Evolutionary conservation across 495 filamentous ascomycete species (phyloP).

Genomic region (Aspergillus bertholletiae): DNA sequence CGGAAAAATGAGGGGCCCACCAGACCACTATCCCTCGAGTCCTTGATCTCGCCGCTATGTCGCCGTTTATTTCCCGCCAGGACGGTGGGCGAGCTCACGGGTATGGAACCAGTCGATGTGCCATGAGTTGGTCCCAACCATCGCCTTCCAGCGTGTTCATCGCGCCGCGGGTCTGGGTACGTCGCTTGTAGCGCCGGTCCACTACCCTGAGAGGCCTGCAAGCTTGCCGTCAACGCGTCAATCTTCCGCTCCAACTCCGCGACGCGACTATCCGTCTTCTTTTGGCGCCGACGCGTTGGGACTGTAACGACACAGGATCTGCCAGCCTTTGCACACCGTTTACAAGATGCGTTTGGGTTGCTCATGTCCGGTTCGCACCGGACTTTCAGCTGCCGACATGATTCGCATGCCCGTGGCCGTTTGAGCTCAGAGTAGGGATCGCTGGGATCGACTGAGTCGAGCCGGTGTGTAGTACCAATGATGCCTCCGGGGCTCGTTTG

Average conservation of each 20-base stretch:
- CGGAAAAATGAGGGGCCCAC: constrained; percentile 19
- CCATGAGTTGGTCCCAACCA: constrained; percentile 16
- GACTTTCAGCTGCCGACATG: constrained; percentile 86
- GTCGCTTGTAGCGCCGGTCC: constrained; percentile 7
- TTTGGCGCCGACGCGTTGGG: constrained; percentile 82
- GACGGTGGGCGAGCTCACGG: constrained; percentile 5
- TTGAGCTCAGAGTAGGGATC: constrained; percentile 57
- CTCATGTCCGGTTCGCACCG: constrained; percentile 70
- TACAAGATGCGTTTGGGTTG: constrained; percentile 65
- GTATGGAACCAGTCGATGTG: not conserved
- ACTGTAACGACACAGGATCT: constrained; percentile 77
- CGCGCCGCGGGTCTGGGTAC: constrained; percentile 4
- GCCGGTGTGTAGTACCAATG: not conserved
- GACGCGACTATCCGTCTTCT: constrained; percentile 89
- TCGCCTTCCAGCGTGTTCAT: constrained; percentile 9
- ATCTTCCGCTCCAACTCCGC: constrained; percentile 94
- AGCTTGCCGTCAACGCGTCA: constrained; percentile 75
- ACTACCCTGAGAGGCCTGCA: constrained; percentile 50
- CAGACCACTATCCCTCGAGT: constrained; percentile 5
- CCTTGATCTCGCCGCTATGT: constrained; percentile 22
- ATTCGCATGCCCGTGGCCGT: constrained; percentile 86
- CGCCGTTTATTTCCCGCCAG: constrained; percentile 20
- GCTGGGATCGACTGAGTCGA: constrained; percentile 22
- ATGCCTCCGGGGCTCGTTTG: not conserved
- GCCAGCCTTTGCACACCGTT: constrained; percentile 80